Conservation (phyloP, 495 filamentous ascomycete species). For the Podospora bellae-mahoneyi region DNA sequence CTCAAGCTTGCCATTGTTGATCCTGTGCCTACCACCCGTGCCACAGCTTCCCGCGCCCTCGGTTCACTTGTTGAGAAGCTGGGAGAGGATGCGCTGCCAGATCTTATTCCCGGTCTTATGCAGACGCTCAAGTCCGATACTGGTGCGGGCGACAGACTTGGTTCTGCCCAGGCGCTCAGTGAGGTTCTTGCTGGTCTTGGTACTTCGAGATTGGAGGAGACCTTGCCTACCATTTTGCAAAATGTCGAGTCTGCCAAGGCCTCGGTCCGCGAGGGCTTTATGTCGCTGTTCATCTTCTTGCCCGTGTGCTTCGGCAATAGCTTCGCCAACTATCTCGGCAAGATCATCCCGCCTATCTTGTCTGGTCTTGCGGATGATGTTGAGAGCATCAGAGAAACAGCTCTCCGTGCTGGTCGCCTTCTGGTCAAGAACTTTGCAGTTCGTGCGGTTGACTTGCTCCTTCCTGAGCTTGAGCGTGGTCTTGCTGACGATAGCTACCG, state of each 20-base stretch:
- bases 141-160: slow-evolving; percentile 89
- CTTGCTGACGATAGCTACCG: slow-evolving; percentile 93
- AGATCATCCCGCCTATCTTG: slow-evolving; percentile 94
- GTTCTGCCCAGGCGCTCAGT: slow-evolving; percentile 93
- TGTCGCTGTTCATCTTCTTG: slow-evolving; percentile 98
- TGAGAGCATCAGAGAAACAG: slow-evolving; percentile 91
- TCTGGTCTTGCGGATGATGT: slow-evolving; percentile 92
- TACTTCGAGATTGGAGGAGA: slow-evolving; percentile 89
- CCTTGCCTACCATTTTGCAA: slow-evolving; percentile 90
- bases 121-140: slow-evolving; percentile 94
- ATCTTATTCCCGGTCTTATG: slow-evolving; percentile 97
- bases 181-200: slow-evolving; percentile 95
- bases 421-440: slow-evolving; percentile 98
- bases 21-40: slow-evolving; percentile 93
- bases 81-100: slow-evolving; percentile 92
- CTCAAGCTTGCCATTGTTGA: slow-evolving; percentile 86
- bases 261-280: slow-evolving; percentile 92
- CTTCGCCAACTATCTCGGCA: slow-evolving; percentile 91
- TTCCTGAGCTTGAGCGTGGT: slow-evolving; percentile 93
- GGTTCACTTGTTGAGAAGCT: slow-evolving; percentile 95
- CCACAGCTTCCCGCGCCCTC: slow-evolving; percentile 92
- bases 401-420: slow-evolving; percentile 85
- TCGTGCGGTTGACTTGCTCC: slow-evolving; percentile 84
- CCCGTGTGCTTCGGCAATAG: slow-evolving; percentile 98
- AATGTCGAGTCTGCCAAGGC: slow-evolving; percentile 91